A percentile compares a stretch with the other conserved stretches of the same genome.
Evolutionary conservation across 2,329 filamentous ascomycete genomes (phyloP).

Genomic region (Tolypocladium nubicola): DNA sequence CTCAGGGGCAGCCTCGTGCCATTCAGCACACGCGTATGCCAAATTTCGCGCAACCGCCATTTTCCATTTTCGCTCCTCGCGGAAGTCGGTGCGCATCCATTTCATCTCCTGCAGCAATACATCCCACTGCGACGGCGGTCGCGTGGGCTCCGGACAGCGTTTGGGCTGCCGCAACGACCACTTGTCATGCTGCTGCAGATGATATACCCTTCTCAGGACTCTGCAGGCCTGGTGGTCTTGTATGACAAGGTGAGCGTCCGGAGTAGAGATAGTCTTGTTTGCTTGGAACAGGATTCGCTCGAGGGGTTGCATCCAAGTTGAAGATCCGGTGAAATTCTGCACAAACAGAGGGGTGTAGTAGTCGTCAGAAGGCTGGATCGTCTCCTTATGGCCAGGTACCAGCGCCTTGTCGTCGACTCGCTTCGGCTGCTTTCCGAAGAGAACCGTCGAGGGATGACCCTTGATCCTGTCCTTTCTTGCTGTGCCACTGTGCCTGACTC

Average conservation of each 20-base stretch:
- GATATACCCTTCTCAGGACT: conserved; percentile 77
- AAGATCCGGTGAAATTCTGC: conserved; percentile 43
- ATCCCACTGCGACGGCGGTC: conserved; percentile 74
- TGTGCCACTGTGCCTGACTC: conserved; percentile 13
- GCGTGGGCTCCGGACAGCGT: conserved; percentile 68
- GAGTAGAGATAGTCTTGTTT: conserved; percentile 81
- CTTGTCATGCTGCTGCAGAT: conserved; percentile 80
- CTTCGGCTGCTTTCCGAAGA: conserved; percentile 61
- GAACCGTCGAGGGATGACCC: conserved; percentile 61
- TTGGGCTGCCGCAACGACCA: conserved; percentile 90
- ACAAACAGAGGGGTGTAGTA: conserved; percentile 55
- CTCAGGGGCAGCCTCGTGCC: conserved; percentile 54
- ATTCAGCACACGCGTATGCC: conserved; percentile 76
- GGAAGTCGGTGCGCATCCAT: conserved; percentile 96
- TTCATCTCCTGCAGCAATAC: conserved; percentile 83
- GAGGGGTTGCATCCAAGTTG: conserved; percentile 50
- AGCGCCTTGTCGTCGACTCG: conserved; percentile 36
- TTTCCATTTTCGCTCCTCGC: conserved; percentile 93
- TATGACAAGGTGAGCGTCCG: conserved; percentile 72
- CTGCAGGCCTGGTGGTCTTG: conserved; percentile 82
- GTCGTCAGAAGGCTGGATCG: conserved; percentile 42
- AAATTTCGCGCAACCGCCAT: conserved; percentile 67
- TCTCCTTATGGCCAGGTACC: conserved; percentile 27
- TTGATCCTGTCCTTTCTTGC: conserved; percentile 48
- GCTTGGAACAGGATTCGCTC: conserved; percentile 70